Evolutionary conservation across 306 rosid species (phyloP).

Genomic region (Carpinus fangiana): DNA sequence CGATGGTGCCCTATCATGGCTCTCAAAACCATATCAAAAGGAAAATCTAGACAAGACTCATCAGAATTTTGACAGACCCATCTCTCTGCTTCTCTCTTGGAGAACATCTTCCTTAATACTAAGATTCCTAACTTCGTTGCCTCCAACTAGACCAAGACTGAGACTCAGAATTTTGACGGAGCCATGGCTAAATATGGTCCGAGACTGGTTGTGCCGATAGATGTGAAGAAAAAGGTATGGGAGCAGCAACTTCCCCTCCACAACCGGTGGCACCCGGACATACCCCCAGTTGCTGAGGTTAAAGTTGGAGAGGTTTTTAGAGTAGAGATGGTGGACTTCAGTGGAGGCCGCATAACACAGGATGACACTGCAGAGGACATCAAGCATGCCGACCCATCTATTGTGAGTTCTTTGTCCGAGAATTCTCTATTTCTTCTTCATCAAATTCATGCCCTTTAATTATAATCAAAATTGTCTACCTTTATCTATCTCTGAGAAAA

Average conservation of each 20-base stretch:
- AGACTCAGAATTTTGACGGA: constrained; percentile 12
- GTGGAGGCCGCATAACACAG: constrained; percentile 50
- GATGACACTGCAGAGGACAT: constrained; percentile 51
- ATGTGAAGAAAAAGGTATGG: constrained; percentile 37
- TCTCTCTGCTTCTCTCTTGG: no score
- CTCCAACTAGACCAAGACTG: constrained; percentile 14
- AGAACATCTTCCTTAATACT: not conserved
- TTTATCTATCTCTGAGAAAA: not conserved
- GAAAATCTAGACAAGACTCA: not conserved
- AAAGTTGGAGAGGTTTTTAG: constrained; percentile 32
- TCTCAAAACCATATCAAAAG: constrained; percentile 22
- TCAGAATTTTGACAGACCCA: not conserved
- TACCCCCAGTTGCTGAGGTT: constrained; percentile 43
- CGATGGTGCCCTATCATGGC: constrained; percentile 13
- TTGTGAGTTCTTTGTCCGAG: constrained; percentile 44
- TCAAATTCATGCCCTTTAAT: not conserved
- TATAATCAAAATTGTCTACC: not conserved
- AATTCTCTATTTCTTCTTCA: not conserved
- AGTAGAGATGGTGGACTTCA: constrained; percentile 51
- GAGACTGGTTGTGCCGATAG: constrained; percentile 26
- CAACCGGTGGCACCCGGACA: constrained; percentile 56
- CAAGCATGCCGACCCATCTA: constrained; percentile 45
- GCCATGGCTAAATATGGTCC: constrained; percentile 32
- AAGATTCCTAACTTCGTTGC: constrained; percentile 7
- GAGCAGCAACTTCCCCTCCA: constrained; percentile 41